Conservation (phyloP, 805 yeast species). For the Cyberlindnera mississippiensis region DNA sequence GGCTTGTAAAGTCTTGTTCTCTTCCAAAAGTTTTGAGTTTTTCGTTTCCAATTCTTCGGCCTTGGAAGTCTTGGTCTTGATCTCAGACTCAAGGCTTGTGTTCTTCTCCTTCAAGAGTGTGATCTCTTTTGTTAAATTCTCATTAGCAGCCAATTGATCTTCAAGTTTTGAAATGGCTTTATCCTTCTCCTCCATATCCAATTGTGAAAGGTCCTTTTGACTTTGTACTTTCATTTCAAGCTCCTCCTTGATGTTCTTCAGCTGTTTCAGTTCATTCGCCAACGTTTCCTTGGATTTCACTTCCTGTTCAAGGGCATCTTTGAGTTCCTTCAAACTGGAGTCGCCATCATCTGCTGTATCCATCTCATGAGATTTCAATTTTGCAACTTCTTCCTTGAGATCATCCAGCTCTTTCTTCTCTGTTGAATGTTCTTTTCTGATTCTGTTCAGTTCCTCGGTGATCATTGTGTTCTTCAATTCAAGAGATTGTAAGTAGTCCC, state of each 20-base stretch:
- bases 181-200: slow-evolving; percentile 8
- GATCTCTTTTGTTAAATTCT: neutral
- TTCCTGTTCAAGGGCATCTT: neutral
- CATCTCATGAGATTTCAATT: neutral
- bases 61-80: no score
- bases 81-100: slow-evolving; percentile 3
- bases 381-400: slow-evolving; percentile 6
- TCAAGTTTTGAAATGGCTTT: slow-evolving; percentile 1
- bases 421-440: slow-evolving; percentile 15
- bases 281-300: slow-evolving; percentile 2
- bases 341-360: slow-evolving; percentile 1
- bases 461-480: slow-evolving; percentile 57
- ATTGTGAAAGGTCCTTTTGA: slow-evolving; percentile 3
- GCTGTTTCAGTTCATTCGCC: slow-evolving; percentile 10
- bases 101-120: neutral
- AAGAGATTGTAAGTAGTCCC: slow-evolving; percentile 64
- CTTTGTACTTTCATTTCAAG: slow-evolving; percentile 9
- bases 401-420: slow-evolving; percentile 9
- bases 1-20: neutral
- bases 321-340: neutral
- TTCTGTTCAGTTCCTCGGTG: slow-evolving; percentile 58
- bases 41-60: no score
- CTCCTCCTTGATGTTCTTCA: slow-evolving; percentile 10
- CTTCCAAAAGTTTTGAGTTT: no score
- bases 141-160: neutral